Conservation (phyloP, 805 yeast species). For the Kazachstania viticola region DNA sequence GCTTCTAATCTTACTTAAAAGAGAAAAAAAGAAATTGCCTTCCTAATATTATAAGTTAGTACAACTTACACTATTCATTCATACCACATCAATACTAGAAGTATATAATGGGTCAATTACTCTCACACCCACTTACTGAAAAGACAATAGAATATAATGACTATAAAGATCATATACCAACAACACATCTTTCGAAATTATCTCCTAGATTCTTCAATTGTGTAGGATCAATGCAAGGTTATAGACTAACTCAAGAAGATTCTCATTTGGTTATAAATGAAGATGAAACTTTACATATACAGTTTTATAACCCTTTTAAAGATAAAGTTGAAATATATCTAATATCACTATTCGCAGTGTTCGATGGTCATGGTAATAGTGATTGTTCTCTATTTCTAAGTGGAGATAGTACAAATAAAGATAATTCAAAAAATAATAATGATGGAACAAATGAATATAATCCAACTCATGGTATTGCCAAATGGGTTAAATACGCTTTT, state of each 20-base stretch:
- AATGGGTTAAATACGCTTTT: constrained; percentile 22
- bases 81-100: no score
- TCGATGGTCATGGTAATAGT: constrained; percentile 77
- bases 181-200: constrained; percentile 4
- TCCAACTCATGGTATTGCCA: constrained; percentile 15
- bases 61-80: no score
- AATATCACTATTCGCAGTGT: constrained; percentile 50
- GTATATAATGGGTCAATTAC: constrained; percentile 56
- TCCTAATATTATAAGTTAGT: no score
- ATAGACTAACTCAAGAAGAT: constrained; percentile 65
- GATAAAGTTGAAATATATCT: constrained; percentile 15
- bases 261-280: constrained; percentile 47
- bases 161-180: constrained; percentile 18
- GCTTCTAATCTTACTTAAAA: no score
- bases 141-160: constrained; percentile 40
- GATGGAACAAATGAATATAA: constrained; percentile 5
- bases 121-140: constrained; percentile 66
- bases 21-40: no score
- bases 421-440: no score
- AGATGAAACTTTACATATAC: constrained; percentile 28
- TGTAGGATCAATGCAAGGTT: constrained; percentile 72
- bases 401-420: constrained; percentile 7
- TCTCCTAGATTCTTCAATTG: constrained; percentile 39
- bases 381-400: constrained; percentile 46
- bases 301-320: constrained; percentile 21